A percentile compares a stretch with the other conserved stretches of the same genome.
phyloP scores from a whole-genome alignment of 1,139 yeast species.

The Blastobotrys elegans region DNA sequence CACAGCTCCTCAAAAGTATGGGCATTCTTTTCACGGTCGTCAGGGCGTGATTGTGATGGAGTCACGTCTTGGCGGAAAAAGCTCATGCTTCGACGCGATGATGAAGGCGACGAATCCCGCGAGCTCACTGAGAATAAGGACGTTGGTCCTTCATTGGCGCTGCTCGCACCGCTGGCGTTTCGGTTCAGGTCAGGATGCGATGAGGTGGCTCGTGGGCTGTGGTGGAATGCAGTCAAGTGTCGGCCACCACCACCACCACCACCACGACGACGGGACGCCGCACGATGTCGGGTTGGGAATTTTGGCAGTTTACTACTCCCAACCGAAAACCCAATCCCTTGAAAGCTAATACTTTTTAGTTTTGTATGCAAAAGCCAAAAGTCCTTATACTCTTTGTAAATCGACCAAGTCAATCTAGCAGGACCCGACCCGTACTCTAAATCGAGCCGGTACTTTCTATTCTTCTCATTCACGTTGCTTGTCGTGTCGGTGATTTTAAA shows the following conservation, averaged over 20 bases:
- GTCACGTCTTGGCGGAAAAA: constrained; percentile 12
- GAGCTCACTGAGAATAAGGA: constrained; percentile 15
- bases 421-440: constrained; percentile 89
- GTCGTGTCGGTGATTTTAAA: constrained; percentile 56
- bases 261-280: constrained; percentile 1
- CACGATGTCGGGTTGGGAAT: constrained; percentile 28
- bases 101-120: constrained; percentile 6
- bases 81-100: constrained; percentile 10
- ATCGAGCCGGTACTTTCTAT: constrained; percentile 57
- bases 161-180: background rate
- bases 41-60: constrained; percentile 12
- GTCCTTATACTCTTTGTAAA: constrained; percentile 69
- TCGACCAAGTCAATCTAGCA: constrained; percentile 73
- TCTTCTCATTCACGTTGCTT: constrained; percentile 38
- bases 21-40: constrained; percentile 9
- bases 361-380: constrained; percentile 62
- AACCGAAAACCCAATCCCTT: constrained; percentile 16
- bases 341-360: constrained; percentile 46
- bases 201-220: background rate
- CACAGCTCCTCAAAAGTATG: constrained; percentile 10
- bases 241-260: background rate
- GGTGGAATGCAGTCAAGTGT: background rate
- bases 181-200: constrained; percentile 1
- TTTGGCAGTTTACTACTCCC: constrained; percentile 26
- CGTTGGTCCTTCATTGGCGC: constrained; percentile 4